These are phyloP conservation scores for Starmerella khaoyaiensis DNA, from an alignment of 805 yeast genomes.

Conservation along the genomic window DNA sequence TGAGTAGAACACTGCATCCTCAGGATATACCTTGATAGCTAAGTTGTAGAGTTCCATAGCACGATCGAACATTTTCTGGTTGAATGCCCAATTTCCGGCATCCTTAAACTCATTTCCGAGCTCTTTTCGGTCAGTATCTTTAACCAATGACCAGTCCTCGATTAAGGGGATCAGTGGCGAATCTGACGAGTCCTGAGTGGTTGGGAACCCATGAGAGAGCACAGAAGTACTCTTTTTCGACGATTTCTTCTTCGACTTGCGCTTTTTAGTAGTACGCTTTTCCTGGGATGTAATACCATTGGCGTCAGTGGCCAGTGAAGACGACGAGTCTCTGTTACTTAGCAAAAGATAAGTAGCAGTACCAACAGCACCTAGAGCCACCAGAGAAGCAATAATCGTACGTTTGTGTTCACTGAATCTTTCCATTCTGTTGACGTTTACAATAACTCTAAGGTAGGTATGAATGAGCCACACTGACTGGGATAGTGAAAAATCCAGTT, in stretches of 20 bases:
- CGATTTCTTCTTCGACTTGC: conserved; percentile 33
- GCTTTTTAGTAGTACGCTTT: conserved; percentile 29
- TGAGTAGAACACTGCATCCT: conserved; percentile 80
- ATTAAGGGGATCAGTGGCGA: conserved; percentile 29
- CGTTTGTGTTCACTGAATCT: conserved; percentile 39
- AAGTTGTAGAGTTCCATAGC: conserved; percentile 70
- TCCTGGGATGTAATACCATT: neutral
- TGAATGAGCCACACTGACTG: too few relatives aligned
- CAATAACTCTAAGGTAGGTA: too few relatives aligned
- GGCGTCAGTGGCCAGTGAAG: neutral
- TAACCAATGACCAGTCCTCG: conserved; percentile 21
- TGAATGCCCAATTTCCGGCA: conserved; percentile 75
- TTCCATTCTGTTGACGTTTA: too few relatives aligned
- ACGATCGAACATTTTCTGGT: conserved; percentile 49
- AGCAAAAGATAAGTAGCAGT: conserved; percentile 42
- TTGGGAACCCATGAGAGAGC: conserved; percentile 22
- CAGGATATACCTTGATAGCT: conserved; percentile 56
- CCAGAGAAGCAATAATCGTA: conserved; percentile 50
- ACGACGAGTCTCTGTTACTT: conserved; percentile 2
- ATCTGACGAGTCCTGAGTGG: conserved; percentile 18
- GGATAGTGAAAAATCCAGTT: too few relatives aligned
- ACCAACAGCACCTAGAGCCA: conserved; percentile 51
- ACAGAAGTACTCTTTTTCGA: conserved; percentile 21
- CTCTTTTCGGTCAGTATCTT: conserved; percentile 32
- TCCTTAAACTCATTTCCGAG: conserved; percentile 65